These are phyloP conservation scores for Viola odorata DNA, from an alignment of 345 rosid genomes.

Conservation along the genomic window DNA sequence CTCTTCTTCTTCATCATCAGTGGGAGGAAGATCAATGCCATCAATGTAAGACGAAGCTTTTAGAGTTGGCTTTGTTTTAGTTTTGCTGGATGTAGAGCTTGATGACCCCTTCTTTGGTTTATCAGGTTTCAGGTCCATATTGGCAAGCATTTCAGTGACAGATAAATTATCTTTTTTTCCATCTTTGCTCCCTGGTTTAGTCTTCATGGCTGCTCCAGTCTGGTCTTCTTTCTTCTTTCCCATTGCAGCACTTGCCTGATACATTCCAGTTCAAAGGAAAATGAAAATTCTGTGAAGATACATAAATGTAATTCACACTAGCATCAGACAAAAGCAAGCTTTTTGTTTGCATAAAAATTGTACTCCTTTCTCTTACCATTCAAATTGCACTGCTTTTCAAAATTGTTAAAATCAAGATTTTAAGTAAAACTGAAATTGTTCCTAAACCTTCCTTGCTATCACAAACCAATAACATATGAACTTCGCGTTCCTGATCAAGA, in stretches of 20 bases:
- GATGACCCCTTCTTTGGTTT: conserved; percentile 68
- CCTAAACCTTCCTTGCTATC: no score
- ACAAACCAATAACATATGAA: no score
- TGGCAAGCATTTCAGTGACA: conserved; percentile 75
- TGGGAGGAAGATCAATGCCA: conserved; percentile 82
- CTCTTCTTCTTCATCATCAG: conserved; percentile 70
- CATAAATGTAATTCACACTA: no score
- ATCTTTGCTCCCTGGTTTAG: conserved; percentile 52
- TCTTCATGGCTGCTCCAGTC: conserved; percentile 35
- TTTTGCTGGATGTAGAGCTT: conserved; percentile 25
- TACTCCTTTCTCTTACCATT: no score
- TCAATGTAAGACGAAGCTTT: conserved; percentile 64
- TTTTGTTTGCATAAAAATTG: no score
- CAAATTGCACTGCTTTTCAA: no score
- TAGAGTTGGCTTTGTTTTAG: conserved; percentile 46
- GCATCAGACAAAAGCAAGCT: no score
- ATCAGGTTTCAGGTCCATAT: conserved; percentile 75
- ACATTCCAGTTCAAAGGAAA: no score
- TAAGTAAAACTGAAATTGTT: no score
- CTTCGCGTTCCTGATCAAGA: no score
- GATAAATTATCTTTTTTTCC: conserved; percentile 57
- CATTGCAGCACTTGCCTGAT: conserved; percentile 31
- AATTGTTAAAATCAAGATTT: no score
- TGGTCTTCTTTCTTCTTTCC: conserved; percentile 75
- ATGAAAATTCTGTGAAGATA: no score